These are phyloP conservation scores for Ceratopteris richardii DNA, from an alignment of 75 land plant species.

Conservation along the genomic window DNA sequence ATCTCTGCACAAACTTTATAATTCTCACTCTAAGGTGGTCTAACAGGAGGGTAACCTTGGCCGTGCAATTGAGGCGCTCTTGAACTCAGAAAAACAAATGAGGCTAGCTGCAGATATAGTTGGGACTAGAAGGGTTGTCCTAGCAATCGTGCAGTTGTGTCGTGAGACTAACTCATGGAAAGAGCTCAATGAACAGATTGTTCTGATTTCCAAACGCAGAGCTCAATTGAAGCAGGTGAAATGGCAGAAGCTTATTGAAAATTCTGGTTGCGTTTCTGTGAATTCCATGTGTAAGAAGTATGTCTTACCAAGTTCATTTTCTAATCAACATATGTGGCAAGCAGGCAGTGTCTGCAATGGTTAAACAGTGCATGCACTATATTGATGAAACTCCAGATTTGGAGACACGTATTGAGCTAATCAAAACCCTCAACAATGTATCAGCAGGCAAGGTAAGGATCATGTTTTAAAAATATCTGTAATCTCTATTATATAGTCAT, in stretches of 20 bases:
- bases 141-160: conserved; percentile 76
- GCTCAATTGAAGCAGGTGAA: conserved; percentile 90
- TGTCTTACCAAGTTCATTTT: too few species aligned
- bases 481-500: too few species aligned
- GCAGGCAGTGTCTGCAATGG: conserved; percentile 97
- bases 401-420: conserved; percentile 82
- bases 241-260: too few species aligned
- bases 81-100: conserved; percentile 79
- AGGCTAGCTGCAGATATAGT: conserved; percentile 78
- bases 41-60: conserved; percentile 47
- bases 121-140: conserved; percentile 68
- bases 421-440: conserved; percentile 85
- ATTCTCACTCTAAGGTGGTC: neutral
- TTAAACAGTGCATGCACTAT: conserved; percentile 97
- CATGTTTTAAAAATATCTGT: neutral
- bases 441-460: conserved; percentile 89
- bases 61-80: conserved; percentile 48
- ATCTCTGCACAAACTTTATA: too few species aligned
- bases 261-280: neutral
- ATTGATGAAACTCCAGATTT: conserved; percentile 86
- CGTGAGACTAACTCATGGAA: conserved; percentile 84
- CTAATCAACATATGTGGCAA: too few species aligned
- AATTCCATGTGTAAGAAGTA: too few species aligned
- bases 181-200: conserved; percentile 81
- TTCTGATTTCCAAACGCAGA: conserved; percentile 73